Conservation (phyloP, 2,329 filamentous ascomycete genomes). For the Claviceps arundinis region DNA sequence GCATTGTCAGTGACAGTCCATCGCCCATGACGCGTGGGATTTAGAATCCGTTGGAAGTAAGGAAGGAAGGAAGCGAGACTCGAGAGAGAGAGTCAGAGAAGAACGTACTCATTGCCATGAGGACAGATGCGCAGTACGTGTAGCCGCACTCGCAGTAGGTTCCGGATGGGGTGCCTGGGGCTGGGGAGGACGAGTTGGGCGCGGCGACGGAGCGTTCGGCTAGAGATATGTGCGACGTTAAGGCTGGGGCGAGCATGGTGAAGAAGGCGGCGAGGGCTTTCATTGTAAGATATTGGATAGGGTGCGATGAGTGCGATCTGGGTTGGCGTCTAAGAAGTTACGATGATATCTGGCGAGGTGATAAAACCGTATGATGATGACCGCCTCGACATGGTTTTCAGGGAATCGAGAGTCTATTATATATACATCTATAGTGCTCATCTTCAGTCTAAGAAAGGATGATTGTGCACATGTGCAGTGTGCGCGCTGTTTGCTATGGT, state of each 20-base stretch:
- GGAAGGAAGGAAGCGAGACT: neutral
- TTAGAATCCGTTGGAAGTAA: neutral
- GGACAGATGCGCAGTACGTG: conserved; percentile 27
- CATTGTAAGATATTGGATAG: conserved; percentile 10
- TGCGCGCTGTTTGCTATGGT: neutral
- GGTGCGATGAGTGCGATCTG: neutral
- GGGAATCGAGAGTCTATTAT: neutral
- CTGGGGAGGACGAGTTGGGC: conserved; percentile 2
- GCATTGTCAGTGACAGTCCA: neutral
- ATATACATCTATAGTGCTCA: neutral
- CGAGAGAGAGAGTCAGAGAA: neutral
- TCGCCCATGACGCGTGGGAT: neutral
- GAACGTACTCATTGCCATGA: conserved; percentile 22
- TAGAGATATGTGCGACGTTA: conserved; percentile 9
- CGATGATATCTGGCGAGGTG: neutral
- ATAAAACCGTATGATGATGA: neutral
- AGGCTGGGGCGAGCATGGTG: conserved; percentile 10
- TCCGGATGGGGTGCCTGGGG: conserved; percentile 13
- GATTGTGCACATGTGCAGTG: neutral
- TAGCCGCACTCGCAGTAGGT: conserved; percentile 28
- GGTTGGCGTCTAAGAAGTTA: neutral
- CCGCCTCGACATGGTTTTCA: neutral
- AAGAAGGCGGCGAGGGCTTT: conserved; percentile 10
- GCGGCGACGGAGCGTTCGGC: neutral
- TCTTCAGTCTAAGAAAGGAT: neutral